Conservation (phyloP, 345 rosid genomes). For the Lumnitzera racemosa region DNA sequence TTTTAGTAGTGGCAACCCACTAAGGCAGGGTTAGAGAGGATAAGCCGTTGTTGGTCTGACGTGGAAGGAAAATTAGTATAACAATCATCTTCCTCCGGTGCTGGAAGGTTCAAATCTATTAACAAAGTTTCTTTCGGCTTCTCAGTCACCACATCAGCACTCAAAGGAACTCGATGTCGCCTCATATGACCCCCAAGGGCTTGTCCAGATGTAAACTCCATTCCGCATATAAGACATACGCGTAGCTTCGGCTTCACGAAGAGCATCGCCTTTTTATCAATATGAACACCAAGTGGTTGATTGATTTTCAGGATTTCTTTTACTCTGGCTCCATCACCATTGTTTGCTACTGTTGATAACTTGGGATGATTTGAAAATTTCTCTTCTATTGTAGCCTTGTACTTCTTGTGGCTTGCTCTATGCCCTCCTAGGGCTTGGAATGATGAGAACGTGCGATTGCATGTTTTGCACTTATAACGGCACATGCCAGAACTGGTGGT, state of each 20-base stretch:
- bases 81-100: neutral
- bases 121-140: neutral
- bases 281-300: too few relatives aligned
- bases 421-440: slow-evolving; percentile 10
- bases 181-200: neutral
- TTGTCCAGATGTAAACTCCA: too few relatives aligned
- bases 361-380: neutral
- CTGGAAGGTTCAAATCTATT: slow-evolving; percentile 4
- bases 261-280: too few relatives aligned
- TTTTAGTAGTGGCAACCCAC: neutral
- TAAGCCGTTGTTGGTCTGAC: neutral
- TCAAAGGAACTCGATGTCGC: neutral
- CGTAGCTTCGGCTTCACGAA: too few relatives aligned
- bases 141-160: neutral
- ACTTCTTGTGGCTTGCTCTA: slow-evolving; percentile 8
- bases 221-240: too few relatives aligned
- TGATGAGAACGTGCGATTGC: neutral
- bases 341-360: neutral
- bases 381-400: neutral
- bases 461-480: slow-evolving; percentile 4
- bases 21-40: neutral
- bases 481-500: too few relatives aligned
- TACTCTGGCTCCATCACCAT: neutral
- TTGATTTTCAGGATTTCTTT: too few relatives aligned
- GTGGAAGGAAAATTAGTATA: neutral